Evolutionary conservation across 768 basidiomycete genomes (phyloP).

Genomic region (Termitomyces sp.): DNA sequence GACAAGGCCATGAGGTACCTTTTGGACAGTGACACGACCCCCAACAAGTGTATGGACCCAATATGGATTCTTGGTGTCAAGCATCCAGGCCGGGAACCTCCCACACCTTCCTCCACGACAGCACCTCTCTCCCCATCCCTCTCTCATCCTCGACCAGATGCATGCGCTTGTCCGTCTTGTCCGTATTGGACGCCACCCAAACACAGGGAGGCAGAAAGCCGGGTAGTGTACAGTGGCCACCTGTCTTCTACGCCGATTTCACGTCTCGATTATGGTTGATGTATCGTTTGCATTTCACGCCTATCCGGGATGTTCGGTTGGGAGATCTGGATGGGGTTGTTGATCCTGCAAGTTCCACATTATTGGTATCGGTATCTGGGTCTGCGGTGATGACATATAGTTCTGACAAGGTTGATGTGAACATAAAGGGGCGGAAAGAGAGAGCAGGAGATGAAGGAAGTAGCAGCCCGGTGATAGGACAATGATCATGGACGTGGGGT

Average conservation of each 20-base stretch:
- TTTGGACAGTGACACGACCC: conserved; percentile 84
- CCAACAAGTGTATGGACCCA: conserved; percentile 73
- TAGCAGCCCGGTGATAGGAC: no score
- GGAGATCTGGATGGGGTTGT: conserved; percentile 22
- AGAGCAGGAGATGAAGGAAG: no score
- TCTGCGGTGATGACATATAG: no score
- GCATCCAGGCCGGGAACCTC: conserved; percentile 39
- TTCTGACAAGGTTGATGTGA: no score
- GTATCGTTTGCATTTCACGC: conserved; percentile 82
- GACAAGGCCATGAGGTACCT: conserved; percentile 86
- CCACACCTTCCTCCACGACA: conserved; percentile 10
- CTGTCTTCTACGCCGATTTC: conserved; percentile 85
- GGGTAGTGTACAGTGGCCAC: conserved; percentile 59
- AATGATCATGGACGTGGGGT: no score
- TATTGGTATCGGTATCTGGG: neutral
- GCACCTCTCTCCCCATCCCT: neutral
- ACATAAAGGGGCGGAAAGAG: no score
- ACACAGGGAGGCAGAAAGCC: conserved; percentile 19
- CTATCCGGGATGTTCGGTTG: conserved; percentile 61
- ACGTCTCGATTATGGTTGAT: conserved; percentile 87
- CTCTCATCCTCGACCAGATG: conserved; percentile 4
- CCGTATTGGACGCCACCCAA: neutral
- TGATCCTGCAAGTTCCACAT: neutral
- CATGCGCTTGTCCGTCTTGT: neutral
- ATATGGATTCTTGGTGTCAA: conserved; percentile 79